Evolutionary conservation across 441 rosid species (phyloP).

Genomic region (Dalechampia spathulata): DNA sequence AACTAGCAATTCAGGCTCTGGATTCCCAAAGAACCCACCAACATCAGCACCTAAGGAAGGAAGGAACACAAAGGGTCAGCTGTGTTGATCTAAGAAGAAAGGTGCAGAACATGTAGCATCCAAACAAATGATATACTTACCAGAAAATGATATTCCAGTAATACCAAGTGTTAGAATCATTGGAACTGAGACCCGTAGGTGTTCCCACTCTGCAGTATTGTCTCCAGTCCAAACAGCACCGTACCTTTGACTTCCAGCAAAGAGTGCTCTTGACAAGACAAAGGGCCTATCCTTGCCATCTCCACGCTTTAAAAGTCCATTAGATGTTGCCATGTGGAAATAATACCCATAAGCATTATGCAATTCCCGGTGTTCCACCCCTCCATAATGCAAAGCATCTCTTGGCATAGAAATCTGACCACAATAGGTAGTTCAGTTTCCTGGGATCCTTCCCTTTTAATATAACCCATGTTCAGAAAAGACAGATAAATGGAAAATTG

Average conservation of each 20-base stretch:
- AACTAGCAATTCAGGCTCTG: conserved; percentile 81
- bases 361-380: conserved; percentile 84
- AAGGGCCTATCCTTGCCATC: conserved; percentile 91
- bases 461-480: too few relatives aligned
- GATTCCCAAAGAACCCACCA: conserved; percentile 98
- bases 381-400: conserved; percentile 85
- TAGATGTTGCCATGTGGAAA: conserved; percentile 97
- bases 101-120: not conserved
- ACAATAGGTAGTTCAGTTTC: conserved; percentile 18
- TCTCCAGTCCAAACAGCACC: conserved; percentile 99
- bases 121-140: conserved; percentile 25
- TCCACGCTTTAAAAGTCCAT: conserved; percentile 87
- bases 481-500: too few relatives aligned
- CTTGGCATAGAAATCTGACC: conserved; percentile 91
- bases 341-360: conserved; percentile 92
- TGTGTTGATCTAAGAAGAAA: conserved; percentile 5
- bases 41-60: conserved; percentile 74
- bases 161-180: conserved; percentile 92
- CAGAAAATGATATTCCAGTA: conserved; percentile 81
- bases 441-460: not conserved
- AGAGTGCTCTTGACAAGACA: conserved; percentile 93
- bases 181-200: conserved; percentile 91
- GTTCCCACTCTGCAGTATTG: conserved; percentile 96
- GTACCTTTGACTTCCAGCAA: conserved; percentile 95
- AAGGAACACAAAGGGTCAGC: conserved; percentile 1